Base-by-base conservation (phyloP, 768 basidiomycete genomes). In the Lactifluus pinguis region DNA sequence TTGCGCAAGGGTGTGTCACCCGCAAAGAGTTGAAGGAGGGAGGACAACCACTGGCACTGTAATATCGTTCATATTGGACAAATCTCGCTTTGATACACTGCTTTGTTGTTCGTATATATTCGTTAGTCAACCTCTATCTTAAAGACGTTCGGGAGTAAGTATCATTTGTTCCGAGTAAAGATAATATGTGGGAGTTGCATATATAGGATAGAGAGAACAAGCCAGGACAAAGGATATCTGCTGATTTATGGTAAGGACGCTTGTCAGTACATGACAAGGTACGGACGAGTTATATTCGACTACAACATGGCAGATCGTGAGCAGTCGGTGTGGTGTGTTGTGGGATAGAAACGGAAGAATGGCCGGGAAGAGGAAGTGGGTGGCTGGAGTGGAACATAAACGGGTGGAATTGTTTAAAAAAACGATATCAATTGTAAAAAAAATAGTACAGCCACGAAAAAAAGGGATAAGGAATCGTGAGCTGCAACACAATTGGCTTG, bases 1-100 rank as follows among this genome's bases (percentile, higher is more conserved):
- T 56, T 81, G 61, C 72, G 75, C 63, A 78, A 76, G 63, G 57
- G 50, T 39, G 36, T 47, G 9, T 4, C 49, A 17, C 4, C 45
- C 7, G 44, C 55, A 32, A 64, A 59, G 54, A 54, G 45, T 2
- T 64, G 47, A 65, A 41, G 42, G 19, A 51, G 32, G 39, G 8
- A 25, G 8, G 34, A 3, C n/a, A 13, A 15, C 19, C 6, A 8
- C 25, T 19, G n/a, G 14, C 6, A 8, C 25, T 19, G n/a, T 52
- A 32, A 48, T 53, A 10, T 53, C 25, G 1, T 30, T 11, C 52
- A 6, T 30, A 38, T 48, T 15, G 8, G 32, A 53, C 29, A 8
- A 42, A 58, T 44, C 36, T 52, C 49, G 49, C 48, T 57, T 53
- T 48, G 49, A 29, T 48, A 49, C 42, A 61, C 29, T 41, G 39